Base-by-base conservation (phyloP, 139 green algal species). In the Chlamydomonas schloesseri region DNA sequence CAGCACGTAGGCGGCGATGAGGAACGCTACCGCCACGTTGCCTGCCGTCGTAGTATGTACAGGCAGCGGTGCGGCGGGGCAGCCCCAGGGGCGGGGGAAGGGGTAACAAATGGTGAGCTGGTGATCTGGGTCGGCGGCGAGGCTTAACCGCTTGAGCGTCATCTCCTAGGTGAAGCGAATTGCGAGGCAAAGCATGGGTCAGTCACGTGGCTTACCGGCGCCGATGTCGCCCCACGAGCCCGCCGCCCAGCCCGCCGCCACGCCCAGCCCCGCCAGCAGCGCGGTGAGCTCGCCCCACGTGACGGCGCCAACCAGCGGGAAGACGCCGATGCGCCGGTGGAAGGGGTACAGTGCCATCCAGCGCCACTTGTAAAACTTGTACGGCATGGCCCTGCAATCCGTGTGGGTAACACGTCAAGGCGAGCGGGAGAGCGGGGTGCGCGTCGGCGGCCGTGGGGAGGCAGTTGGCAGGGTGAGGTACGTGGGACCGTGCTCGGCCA, bases 1-100 rank as follows among this genome's bases (percentile, higher is more conserved):
- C 50, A 82, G 58, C 15, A 70, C 20, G 55, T 65, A 82, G n/a
- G 74, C 37, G 34, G 28, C 18, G n/a, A 82, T 70, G 24, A 82
- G 53, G 31, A 55, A 65, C 47, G 60, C 34, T 28, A 71, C 53
- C 9, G 74, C 42, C 53, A 70, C 53, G 31, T 82, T 37, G 74
- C 74, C 74, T 82, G 74, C 50, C 17, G 20, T n/a, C n/a, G 58
- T 31, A 20, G 20, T 28, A 31, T 14, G 58, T 11, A 67, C 11
- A 20, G 21, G 58, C 20, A 8, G 21, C 8, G 21, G 21, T 28
- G 58, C 18, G 58, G 20, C 58, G 23, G 58, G 58, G 18, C 8
- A 20, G 58, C 28, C 17, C 17, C 8, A 11, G 23, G 58, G 21
- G 11, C 17, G 23, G 8, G 23, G 58, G 23, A 31, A 29, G 58